Evolutionary conservation across 2,329 filamentous ascomycete genomes (phyloP).

Genomic region (Drechslerella coelobrocha): DNA sequence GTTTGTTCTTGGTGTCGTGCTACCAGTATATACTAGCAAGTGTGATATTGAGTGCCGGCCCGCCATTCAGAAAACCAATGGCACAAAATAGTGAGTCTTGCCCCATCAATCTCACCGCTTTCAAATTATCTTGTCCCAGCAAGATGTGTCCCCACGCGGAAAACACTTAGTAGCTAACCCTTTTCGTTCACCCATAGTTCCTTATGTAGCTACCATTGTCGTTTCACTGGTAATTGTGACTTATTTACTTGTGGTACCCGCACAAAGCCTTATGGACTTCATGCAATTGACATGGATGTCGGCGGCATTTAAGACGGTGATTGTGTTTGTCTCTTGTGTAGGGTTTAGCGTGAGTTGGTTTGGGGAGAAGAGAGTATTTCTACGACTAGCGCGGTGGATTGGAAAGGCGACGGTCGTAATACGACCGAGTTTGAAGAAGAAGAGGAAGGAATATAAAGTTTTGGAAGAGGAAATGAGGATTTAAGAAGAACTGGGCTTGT

Average conservation of each 20-base stretch:
- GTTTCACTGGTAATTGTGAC: constrained; percentile 71
- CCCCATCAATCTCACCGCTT: too few species aligned
- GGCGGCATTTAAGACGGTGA: constrained; percentile 72
- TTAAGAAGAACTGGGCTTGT: constrained; percentile 55
- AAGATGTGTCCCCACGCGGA: too few species aligned
- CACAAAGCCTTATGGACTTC: constrained; percentile 70
- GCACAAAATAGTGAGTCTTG: constrained; percentile 74
- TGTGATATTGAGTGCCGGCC: constrained; percentile 87
- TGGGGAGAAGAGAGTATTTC: constrained; percentile 75
- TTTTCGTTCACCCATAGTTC: constrained; percentile 64
- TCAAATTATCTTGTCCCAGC: too few species aligned
- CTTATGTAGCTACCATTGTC: constrained; percentile 80
- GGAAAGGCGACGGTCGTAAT: constrained; percentile 69
- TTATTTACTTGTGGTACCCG: constrained; percentile 82
- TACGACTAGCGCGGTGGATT: constrained; percentile 70
- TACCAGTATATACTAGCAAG: constrained; percentile 95
- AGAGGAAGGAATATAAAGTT: constrained; percentile 85
- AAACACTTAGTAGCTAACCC: constrained; percentile 52
- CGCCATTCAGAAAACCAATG: constrained; percentile 83
- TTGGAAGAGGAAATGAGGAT: constrained; percentile 72
- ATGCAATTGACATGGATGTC: constrained; percentile 89
- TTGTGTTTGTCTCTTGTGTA: constrained; percentile 72
- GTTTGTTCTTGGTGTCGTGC: constrained; percentile 85
- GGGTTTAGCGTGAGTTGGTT: constrained; percentile 75
- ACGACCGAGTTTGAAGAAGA: constrained; percentile 69